A percentile compares a stretch with the other conserved stretches of the same genome.
Evolutionary conservation across 306 rosid species (phyloP).

Genomic region (Elaeagnus macrophylla): DNA sequence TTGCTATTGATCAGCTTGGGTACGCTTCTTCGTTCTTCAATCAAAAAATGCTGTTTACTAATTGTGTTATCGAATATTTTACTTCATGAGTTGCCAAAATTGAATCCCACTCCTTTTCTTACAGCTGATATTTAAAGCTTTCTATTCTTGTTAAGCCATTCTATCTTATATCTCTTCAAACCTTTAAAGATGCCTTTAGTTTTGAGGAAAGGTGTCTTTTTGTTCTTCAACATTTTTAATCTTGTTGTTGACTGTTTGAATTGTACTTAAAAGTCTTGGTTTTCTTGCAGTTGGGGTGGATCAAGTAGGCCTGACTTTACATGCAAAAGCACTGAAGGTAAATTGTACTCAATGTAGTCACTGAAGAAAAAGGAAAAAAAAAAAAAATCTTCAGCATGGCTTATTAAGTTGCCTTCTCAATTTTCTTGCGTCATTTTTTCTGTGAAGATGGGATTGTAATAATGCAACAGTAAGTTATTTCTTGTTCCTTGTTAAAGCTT

Average conservation of each 20-base stretch:
- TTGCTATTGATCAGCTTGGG: conserved; percentile 97
- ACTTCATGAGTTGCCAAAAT: too few relatives aligned
- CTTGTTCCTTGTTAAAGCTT: conserved; percentile 5
- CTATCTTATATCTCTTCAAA: neutral
- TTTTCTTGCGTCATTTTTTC: too few relatives aligned
- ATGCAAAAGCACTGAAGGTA: conserved; percentile 95
- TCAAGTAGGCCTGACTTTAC: conserved; percentile 99
- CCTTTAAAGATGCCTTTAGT: neutral
- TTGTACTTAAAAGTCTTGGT: conserved; percentile 12
- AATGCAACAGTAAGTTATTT: neutral
- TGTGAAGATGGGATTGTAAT: too few relatives aligned
- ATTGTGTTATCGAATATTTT: neutral
- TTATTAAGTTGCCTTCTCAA: too few relatives aligned
- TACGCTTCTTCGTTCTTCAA: conserved; percentile 28
- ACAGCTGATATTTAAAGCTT: neutral
- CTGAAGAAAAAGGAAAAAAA: too few relatives aligned
- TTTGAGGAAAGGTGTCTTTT: neutral
- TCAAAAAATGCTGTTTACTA: neutral
- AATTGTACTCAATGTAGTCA: neutral
- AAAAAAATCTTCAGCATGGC: too few relatives aligned
- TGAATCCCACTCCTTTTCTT: neutral
- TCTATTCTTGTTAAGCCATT: neutral
- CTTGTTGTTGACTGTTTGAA: conserved; percentile 1
- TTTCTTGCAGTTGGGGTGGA: conserved; percentile 87
- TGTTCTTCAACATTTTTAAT: neutral